Evolutionary conservation across 768 basidiomycete species (phyloP), one percentile per base, ranked within the genome.

Genomic region (Austroboletus eburneus): DNA sequence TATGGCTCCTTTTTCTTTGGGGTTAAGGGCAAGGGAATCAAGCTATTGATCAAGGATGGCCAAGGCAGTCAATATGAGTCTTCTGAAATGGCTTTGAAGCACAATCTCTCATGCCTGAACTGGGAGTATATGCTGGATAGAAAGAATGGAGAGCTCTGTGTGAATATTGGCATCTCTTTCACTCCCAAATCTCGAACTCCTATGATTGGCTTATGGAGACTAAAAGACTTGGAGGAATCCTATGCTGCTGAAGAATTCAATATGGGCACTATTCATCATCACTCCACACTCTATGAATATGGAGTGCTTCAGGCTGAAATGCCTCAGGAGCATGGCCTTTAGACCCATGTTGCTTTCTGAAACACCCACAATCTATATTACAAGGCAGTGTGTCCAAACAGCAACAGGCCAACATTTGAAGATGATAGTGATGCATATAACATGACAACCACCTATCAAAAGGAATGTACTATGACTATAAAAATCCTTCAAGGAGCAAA

Each of bases 361-460:
- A 57, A 21, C 25, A 39, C 49, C 4, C 58, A 59, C 45, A 58
- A 58, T 7, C 49, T 58, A 5, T 39, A 34, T 16, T 58, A 57
- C 37, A 49, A 59, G 30, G 45, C 30, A 0, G 24, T 55, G 3
- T 24, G 36, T 3, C 38, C 55, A 3, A 43, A 38, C 37, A 39
- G 46, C 41, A 55, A 49, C 21, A 18, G 3, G 3, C 46, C 47
- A 5, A 43, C 32, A 9, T 52, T 52, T 41, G 42, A 4, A 9
- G 24, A 23, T 17, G 50, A 48, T 33, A 52, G 35, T 7, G 18
- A 49, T 39, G 48, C 48, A 21, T 72, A 53, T 9, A 23, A 13
- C 1, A 16, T 41, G 2, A 9, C 21, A 16, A 3, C 20, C 9
- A 21, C 14, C 12, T 40, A 42, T 14, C 2, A 25, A n/a, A 42